Evolutionary conservation across 202 grass and related monocot species (phyloP), one percentile per base, ranked within the genome.

Genomic region (Panicum hallii): DNA sequence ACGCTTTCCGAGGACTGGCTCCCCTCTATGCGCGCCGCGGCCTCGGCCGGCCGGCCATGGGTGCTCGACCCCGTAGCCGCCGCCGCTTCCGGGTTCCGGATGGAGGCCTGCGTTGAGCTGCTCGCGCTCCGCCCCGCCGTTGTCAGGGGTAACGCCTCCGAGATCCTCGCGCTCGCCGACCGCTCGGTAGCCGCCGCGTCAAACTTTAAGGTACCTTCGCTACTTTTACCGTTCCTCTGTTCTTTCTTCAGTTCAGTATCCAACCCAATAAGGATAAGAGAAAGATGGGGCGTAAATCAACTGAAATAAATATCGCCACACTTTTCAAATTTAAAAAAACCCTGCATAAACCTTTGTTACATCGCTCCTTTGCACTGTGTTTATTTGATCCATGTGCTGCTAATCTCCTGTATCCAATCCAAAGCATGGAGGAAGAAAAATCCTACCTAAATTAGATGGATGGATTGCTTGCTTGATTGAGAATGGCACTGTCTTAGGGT

Each of bases 61-160:
- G 91, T 95, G 30, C 90, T 98, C 65, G 93, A 95, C 47, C 93
- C 95, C 26, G 93, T 92, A 16, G 95, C 93, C 5, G 83, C 40
- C 11, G 90, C 91, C 0, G 93, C 88, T 45, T 95, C 95, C 3
- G 85, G 81, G 5, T 95, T 91, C 80, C 87, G 91, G 47, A 94
- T 98, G 89, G 86, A 95, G 46, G 74, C 89, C 7, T 98, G 95
- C 78, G 89, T 95, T 60, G 52, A 81, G 28, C 86, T 98, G 63
- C 70, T 98, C 23, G 66, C 49, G 4, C 83, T 93, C 77, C 40
- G 75, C 22, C 93, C 93, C 19, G 79, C 88, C 11, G 84, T 95
- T 36, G 86, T 95, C 45, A 88, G 93, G 78, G 95, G 95, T n/a
- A 98, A 95, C 53, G 90, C 91, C 0, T 98, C 95, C 1, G 91